phyloP scores from a whole-genome alignment of 2,329 filamentous ascomycete genomes.

The Pseudonectria foliicola region DNA sequence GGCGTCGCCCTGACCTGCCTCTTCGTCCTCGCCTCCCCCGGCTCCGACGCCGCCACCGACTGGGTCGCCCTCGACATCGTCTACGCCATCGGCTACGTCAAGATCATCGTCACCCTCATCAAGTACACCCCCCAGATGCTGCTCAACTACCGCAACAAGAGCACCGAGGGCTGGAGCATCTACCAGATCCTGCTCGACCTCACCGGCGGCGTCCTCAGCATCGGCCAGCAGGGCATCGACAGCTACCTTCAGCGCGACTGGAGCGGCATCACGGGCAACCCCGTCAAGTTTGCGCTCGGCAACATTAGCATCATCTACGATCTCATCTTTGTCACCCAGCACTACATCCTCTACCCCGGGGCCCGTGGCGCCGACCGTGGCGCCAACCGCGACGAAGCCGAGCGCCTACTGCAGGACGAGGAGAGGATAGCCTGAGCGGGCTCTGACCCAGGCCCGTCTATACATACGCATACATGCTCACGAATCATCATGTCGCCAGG shows the following conservation, averaged over 20 bases:
- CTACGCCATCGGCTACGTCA: conserved; percentile 75
- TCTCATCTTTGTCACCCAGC: conserved; percentile 76
- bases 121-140: conserved; percentile 89
- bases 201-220: conserved; percentile 70
- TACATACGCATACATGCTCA: too few relatives aligned
- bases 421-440: conserved; percentile 19
- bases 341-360: conserved; percentile 67
- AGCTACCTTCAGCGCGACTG: conserved; percentile 79
- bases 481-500: too few relatives aligned
- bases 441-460: neutral
- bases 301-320: conserved; percentile 86
- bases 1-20: conserved; percentile 48
- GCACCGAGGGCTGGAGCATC: conserved; percentile 85
- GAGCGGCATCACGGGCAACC: conserved; percentile 86
- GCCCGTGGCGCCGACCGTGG: conserved; percentile 3
- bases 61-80: conserved; percentile 60
- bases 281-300: conserved; percentile 79
- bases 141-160: conserved; percentile 76
- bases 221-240: conserved; percentile 77
- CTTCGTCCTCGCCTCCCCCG: conserved; percentile 34
- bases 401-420: conserved; percentile 23
- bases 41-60: conserved; percentile 31
- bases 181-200: conserved; percentile 78
- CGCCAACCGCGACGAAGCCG: conserved; percentile 12
- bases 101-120: conserved; percentile 78